Evolutionary conservation across 371 early-diverging fungal genomes (phyloP).

Genomic region (Circinella minor): DNA sequence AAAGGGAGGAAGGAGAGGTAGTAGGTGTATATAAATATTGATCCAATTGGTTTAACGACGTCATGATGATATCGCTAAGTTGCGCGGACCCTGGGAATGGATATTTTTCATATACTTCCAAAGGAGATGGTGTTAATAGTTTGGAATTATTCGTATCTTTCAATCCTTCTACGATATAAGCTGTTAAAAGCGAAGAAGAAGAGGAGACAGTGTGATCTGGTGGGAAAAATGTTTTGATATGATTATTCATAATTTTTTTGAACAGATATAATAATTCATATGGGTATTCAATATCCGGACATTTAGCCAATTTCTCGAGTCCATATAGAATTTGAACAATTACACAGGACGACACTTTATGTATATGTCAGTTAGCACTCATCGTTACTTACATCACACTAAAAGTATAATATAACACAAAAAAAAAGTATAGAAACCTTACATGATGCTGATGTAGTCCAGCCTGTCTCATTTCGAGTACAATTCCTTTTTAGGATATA

Average conservation of each 20-base stretch:
- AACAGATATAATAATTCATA: neutral
- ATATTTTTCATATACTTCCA: conserved; percentile 10
- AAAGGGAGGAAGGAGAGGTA: too few relatives aligned
- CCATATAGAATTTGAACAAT: conserved; percentile 1
- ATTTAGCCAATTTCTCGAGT: neutral
- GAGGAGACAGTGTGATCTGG: conserved; percentile 4
- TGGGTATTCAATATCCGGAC: conserved; percentile 2
- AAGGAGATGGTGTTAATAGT: neutral
- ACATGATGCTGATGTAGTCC: neutral
- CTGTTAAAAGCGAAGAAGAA: neutral
- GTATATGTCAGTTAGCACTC: neutral
- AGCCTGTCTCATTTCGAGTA: neutral
- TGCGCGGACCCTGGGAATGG: conserved; percentile 12
- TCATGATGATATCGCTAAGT: neutral
- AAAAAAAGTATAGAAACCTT: neutral
- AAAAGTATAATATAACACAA: neutral
- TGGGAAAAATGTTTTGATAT: neutral
- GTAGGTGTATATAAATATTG: neutral
- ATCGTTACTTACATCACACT: neutral
- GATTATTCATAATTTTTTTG: neutral
- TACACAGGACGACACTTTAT: neutral
- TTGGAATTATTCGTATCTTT: neutral
- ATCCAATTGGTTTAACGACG: neutral
- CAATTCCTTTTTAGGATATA: conserved; percentile 6
- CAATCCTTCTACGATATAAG: neutral